A percentile compares a stretch with the other conserved stretches of the same genome.
These are phyloP conservation scores for Bocquillonia castaneifolia DNA, from an alignment of 441 rosid genomes.

Conservation along the genomic window DNA sequence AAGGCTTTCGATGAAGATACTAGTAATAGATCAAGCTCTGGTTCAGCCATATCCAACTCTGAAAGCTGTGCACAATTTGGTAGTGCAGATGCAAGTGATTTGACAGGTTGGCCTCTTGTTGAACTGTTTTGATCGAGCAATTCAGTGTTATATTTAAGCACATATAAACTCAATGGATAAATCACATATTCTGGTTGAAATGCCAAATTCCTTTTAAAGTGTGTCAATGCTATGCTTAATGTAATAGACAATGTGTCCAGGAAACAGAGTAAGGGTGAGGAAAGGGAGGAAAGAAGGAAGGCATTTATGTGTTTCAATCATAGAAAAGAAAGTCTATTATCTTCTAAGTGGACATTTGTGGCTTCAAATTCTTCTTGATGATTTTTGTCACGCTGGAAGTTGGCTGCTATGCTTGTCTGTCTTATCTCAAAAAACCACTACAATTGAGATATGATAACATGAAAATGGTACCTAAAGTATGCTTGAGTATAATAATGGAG, in stretches of 20 bases:
- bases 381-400: slow-evolving; percentile 3
- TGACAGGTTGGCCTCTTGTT: slow-evolving; percentile 60
- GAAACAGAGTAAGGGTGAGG: neutral
- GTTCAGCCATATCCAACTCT: slow-evolving; percentile 92
- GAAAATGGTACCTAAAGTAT: neutral
- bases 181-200: neutral
- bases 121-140: neutral
- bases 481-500: neutral
- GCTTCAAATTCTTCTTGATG: slow-evolving; percentile 4
- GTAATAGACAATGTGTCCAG: too few species aligned
- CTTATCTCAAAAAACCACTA: neutral
- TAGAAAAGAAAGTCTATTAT: neutral
- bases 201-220: neutral
- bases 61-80: slow-evolving; percentile 92
- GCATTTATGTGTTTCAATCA: neutral
- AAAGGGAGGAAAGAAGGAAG: neutral
- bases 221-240: neutral
- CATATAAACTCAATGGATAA: slow-evolving; percentile 3
- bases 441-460: neutral
- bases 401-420: slow-evolving; percentile 11
- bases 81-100: slow-evolving; percentile 72
- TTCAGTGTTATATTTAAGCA: neutral
- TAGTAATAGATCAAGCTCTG: slow-evolving; percentile 92
- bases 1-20: slow-evolving; percentile 71
- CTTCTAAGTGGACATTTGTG: slow-evolving; percentile 1